Percentiles rank a stretch among this genome's conserved stretches.
Evolutionary conservation across 2,329 filamentous ascomycete species (phyloP).

Genomic region (Balansia obtecta): DNA sequence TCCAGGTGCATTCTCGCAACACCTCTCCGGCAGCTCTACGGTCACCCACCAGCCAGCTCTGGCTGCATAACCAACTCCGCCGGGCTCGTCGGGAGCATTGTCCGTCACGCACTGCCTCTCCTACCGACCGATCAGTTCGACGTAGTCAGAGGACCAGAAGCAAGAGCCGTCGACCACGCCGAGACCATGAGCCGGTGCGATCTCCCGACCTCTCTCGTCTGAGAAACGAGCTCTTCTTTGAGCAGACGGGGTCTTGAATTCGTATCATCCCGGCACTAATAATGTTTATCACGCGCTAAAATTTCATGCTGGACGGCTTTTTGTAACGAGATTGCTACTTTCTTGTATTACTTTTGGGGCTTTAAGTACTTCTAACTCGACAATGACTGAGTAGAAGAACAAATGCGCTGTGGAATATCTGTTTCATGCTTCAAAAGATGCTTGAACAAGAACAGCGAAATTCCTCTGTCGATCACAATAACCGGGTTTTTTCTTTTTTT

Average conservation of each 20-base stretch:
- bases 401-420: not conserved
- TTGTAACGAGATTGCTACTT: conserved; percentile 1
- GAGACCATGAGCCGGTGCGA: conserved; percentile 18
- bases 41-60: conserved; percentile 28
- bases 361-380: not conserved
- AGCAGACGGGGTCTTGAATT: conserved; percentile 5
- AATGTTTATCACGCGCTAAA: not conserved
- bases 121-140: conserved; percentile 20
- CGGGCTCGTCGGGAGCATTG: conserved; percentile 31
- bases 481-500: not conserved
- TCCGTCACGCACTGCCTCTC: conserved; percentile 26
- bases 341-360: conserved; percentile 1
- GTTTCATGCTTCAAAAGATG: no score
- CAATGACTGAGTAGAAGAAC: not conserved
- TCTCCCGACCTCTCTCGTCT: conserved; percentile 20
- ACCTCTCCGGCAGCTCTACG: conserved; percentile 20
- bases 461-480: no score
- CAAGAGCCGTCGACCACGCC: conserved; percentile 22
- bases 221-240: conserved; percentile 22
- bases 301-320: not conserved
- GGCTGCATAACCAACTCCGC: conserved; percentile 28
- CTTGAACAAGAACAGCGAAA: no score
- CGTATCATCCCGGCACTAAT: not conserved
- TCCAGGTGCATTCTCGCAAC: conserved; percentile 18
- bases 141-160: conserved; percentile 27